phyloP scores from a whole-genome alignment of 768 basidiomycete species.

The Omphalotus guepiniiformis region DNA sequence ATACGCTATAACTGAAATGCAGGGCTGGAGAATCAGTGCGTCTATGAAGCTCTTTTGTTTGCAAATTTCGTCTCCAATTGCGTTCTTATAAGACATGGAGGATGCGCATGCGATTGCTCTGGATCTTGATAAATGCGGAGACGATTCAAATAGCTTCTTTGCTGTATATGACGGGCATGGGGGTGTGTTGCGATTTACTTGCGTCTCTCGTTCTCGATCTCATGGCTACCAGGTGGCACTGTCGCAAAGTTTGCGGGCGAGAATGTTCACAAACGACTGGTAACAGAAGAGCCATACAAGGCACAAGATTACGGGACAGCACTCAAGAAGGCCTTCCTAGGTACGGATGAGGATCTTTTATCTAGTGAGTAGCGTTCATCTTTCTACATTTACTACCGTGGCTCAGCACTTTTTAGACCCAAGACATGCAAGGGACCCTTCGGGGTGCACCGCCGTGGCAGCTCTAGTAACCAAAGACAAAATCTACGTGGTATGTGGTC shows the following conservation, averaged over 20 bases:
- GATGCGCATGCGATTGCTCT: conserved; percentile 84
- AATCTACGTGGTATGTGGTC: conserved; percentile 68
- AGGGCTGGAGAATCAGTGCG: conserved; percentile 98
- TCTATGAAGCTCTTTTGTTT: conserved; percentile 19
- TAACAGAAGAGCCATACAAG: conserved; percentile 68
- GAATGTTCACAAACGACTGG: conserved; percentile 75
- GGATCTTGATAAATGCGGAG: conserved; percentile 50
- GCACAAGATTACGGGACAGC: conserved; percentile 68
- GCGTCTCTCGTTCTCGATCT: conserved; percentile 6
- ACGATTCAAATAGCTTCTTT: conserved; percentile 73
- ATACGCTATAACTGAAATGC: conserved; percentile 93
- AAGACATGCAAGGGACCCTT: conserved; percentile 83
- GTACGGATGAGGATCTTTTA: conserved; percentile 91
- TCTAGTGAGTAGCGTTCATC: conserved; percentile 49
- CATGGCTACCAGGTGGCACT: conserved; percentile 52
- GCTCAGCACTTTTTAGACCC: conserved; percentile 61
- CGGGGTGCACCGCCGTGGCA: conserved; percentile 94
- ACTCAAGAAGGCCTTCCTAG: conserved; percentile 85
- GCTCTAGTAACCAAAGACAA: conserved; percentile 79
- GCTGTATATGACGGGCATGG: conserved; percentile 99
- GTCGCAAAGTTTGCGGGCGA: conserved; percentile 87
- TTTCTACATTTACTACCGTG: conserved; percentile 12
- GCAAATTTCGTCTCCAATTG: conserved; percentile 15
- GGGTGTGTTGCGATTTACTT: conserved; percentile 46
- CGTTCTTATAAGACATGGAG: conserved; percentile 77